Evolutionary conservation across 768 basidiomycete species (phyloP), one percentile per base, ranked within the genome.

Genomic region (Erythrobasidium yunnanense): DNA sequence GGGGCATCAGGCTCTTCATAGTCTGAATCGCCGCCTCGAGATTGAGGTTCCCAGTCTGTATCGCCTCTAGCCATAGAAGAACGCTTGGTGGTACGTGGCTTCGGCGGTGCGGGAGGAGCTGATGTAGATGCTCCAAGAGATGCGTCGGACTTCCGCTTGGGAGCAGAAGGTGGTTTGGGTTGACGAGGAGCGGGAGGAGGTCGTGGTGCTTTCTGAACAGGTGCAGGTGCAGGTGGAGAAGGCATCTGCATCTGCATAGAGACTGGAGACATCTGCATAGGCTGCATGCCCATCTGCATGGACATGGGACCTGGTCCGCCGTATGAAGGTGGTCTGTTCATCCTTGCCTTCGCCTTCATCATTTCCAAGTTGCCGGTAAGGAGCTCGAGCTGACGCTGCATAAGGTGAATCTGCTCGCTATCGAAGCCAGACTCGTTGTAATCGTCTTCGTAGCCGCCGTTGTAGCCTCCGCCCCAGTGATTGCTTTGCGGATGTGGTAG

Each of bases 331-430:
- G 27, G 75, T 75, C 70, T 79, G 78, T 67, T 85, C 83, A 76
- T 85, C 83, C 75, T 82, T 81, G 60, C 45, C 77, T 87, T 84
- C 77, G 84, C 82, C 65, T 81, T 78, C 50, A 74, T 74, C 72
- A 82, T 82, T 47, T 71, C 82, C 56, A 90, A 79, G 70, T 83
- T 86, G 34, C 81, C 83, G 55, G 82, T 81, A 81, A 90, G 85
- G 6, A 81, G 81, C 76, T 87, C 85, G 49, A 91, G 87, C 76
- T 90, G 85, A 60, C 81, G 81, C 75, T 91, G 88, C 82, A 91
- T 86, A 68, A 79, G 76, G 27, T 84, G 83, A 71, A 90, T 87
- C 54, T 83, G 80, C 29, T 68, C 68, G 52, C 70, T 69, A n/a
- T n/a, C n/a, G n/a, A n/a, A n/a, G n/a, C n/a, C n/a, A n/a, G n/a